These are phyloP conservation scores for Talaromyces sp. DNA, from an alignment of 2,329 filamentous ascomycete genomes.

Conservation along the genomic window DNA sequence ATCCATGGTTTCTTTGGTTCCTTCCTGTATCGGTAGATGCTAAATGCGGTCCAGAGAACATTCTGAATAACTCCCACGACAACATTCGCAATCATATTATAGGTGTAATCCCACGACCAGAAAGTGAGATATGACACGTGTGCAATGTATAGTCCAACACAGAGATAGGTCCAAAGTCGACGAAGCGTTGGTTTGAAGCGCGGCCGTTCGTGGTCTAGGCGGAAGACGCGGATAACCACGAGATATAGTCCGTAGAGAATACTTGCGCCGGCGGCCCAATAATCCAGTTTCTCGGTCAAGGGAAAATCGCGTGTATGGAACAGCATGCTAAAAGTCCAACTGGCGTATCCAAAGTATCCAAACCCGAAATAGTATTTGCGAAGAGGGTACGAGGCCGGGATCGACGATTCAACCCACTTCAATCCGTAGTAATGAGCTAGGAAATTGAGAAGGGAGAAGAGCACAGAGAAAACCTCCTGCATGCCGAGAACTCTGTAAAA, in stretches of 20 bases:
- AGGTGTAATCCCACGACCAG: slow-evolving; percentile 90
- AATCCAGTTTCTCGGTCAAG: slow-evolving; percentile 89
- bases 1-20: slow-evolving; percentile 71
- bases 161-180: slow-evolving; percentile 73
- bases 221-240: slow-evolving; percentile 75
- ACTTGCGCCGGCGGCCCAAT: slow-evolving; percentile 86
- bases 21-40: slow-evolving; percentile 68
- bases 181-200: slow-evolving; percentile 56
- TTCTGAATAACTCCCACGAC: slow-evolving; percentile 77
- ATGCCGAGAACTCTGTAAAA: slow-evolving; percentile 87
- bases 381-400: slow-evolving; percentile 73
- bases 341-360: slow-evolving; percentile 74
- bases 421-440: slow-evolving; percentile 80
- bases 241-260: slow-evolving; percentile 92
- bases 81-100: slow-evolving; percentile 97
- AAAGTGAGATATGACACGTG: slow-evolving; percentile 84
- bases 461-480: slow-evolving; percentile 89
- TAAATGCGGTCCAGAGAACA: slow-evolving; percentile 81
- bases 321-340: slow-evolving; percentile 84
- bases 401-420: slow-evolving; percentile 63
- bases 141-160: slow-evolving; percentile 65
- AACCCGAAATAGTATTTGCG: slow-evolving; percentile 78
- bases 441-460: slow-evolving; percentile 92
- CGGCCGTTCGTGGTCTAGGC: slow-evolving; percentile 64
- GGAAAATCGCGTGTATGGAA: slow-evolving; percentile 90